phyloP scores from a whole-genome alignment of 495 filamentous ascomycete genomes.

The Hypoxylon intermedium region DNA sequence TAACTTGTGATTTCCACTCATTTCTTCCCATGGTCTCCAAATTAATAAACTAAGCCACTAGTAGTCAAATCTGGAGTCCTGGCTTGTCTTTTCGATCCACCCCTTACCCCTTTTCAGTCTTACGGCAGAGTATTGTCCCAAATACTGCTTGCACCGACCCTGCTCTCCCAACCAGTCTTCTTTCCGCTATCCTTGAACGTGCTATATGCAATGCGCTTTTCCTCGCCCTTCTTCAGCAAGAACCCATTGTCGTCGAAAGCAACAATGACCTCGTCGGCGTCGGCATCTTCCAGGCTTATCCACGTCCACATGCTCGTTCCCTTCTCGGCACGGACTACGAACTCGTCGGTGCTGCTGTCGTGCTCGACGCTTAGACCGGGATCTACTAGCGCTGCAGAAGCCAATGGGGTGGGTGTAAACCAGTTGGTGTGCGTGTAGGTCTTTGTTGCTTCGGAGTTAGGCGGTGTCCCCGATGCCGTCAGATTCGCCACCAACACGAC shows the following conservation, averaged over 20 bases:
- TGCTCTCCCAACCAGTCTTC: conserved; percentile 57
- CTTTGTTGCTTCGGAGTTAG: conserved; percentile 57
- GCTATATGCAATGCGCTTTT: conserved; percentile 56
- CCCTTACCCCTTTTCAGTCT: not conserved
- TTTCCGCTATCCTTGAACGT: conserved; percentile 53
- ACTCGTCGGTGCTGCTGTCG: conserved; percentile 46
- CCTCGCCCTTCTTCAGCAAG: conserved; percentile 60
- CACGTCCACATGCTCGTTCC: conserved; percentile 72
- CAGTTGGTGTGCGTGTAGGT: conserved; percentile 64
- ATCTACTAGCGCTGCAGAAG: conserved; percentile 62
- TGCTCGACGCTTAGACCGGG: conserved; percentile 60
- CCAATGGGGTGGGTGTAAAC: conserved; percentile 61
- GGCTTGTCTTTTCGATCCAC: too few species aligned
- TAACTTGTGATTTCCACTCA: too few species aligned
- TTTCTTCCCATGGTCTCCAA: too few species aligned
- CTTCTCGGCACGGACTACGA: conserved; percentile 63
- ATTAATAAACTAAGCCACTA: too few species aligned
- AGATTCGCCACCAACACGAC: conserved; percentile 64
- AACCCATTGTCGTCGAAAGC: conserved; percentile 70
- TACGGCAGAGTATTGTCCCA: conserved; percentile 65
- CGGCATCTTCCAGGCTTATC: conserved; percentile 61
- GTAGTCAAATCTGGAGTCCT: too few species aligned
- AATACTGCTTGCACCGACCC: conserved; percentile 66
- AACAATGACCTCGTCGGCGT: conserved; percentile 57
- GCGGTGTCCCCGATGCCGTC: conserved; percentile 58